Evolutionary conservation across 352 stramenopile species (phyloP), one percentile per base, ranked within the genome.

Genomic region (Pythium aquatile): DNA sequence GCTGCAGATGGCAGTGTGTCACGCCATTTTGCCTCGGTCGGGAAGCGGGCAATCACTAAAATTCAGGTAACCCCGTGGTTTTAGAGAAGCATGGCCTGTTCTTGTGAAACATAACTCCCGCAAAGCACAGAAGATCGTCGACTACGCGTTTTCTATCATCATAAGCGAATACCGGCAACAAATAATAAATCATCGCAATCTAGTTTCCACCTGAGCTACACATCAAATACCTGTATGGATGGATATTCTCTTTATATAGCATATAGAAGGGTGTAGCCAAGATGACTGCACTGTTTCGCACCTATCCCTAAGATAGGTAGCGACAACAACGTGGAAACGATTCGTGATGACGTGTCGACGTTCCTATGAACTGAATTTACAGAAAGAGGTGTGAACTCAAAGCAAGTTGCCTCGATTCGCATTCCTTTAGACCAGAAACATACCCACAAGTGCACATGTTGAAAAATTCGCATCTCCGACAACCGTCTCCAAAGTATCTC

Each of bases 151-250:
- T 24, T n/a, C n/a, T n/a, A n/a, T n/a, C n/a, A 24, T 24, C 20
- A 24, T 24, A 24, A 24, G 1, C 20, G 20, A 24, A 24, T 24
- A 24, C 20, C 20, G 20, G 20, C 20, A 24, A 24, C 20, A 24
- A 24, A 30, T 29, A 51, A 51, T 51, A 51, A 51, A 30, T 51
- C 44, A 51, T 51, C 44, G n/a, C 16, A 51, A 51, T 51, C 44
- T 16, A 51, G 44, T 51, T 51, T 26, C 16, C 2, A 26, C 0
- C 0, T 10, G 11, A 51, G 1, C 10, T 29, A 28, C 0, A 20
- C 8, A 8, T 17, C 11, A 20, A 4, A 30, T 0, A 30, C 17
- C 44, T 51, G 44, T 29, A 29, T 14, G 1, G n/a, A 29, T 5
- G 0, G n/a, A 51, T 51, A 51, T 16, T 16, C 44, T 16, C 44